Conservation (phyloP, 2,329 filamentous ascomycete genomes). For the Ilyonectria destructans region DNA sequence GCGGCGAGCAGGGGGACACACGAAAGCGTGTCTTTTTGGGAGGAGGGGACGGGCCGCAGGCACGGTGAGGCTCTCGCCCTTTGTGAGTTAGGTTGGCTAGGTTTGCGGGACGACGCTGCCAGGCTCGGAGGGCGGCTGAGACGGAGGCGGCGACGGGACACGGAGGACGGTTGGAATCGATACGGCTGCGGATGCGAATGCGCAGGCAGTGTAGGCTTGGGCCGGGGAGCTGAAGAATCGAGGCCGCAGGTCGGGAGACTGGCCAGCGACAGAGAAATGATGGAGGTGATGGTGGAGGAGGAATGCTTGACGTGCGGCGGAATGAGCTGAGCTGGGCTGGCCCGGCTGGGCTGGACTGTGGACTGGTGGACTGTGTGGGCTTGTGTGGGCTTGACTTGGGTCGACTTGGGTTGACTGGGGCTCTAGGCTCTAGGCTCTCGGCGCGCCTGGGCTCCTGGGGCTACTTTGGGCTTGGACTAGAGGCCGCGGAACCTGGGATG, state of each 20-base stretch:
- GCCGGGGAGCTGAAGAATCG: conserved; percentile 35
- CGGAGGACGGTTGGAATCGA: neutral
- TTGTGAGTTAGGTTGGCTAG: conserved; percentile 34
- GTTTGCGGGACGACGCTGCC: conserved; percentile 39
- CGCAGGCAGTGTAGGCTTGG: conserved; percentile 33
- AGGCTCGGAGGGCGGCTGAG: conserved; percentile 32
- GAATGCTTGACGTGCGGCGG: conserved; percentile 49
- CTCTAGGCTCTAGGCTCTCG: conserved; percentile 39
- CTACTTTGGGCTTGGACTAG: conserved; percentile 35
- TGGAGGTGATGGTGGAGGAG: conserved; percentile 50
- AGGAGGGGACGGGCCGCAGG: conserved; percentile 33
- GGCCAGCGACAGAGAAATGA: conserved; percentile 41
- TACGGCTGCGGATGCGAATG: conserved; percentile 18
- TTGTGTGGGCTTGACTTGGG: conserved; percentile 42
- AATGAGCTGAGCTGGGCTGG: conserved; percentile 48
- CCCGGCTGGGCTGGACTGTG: conserved; percentile 30
- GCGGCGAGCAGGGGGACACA: conserved; percentile 43
- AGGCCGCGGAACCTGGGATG: conserved; percentile 42
- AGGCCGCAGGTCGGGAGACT: conserved; percentile 35
- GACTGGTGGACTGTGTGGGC: conserved; percentile 28
- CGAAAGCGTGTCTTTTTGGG: conserved; percentile 34
- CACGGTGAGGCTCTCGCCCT: conserved; percentile 38
- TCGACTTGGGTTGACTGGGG: conserved; percentile 28
- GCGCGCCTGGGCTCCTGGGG: conserved; percentile 36
- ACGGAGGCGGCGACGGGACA: conserved; percentile 33